Percentiles rank a stretch among this genome's conserved stretches.
Conservation (phyloP, 2,329 filamentous ascomycete genomes). For the Sclerotinia spermophila region DNA sequence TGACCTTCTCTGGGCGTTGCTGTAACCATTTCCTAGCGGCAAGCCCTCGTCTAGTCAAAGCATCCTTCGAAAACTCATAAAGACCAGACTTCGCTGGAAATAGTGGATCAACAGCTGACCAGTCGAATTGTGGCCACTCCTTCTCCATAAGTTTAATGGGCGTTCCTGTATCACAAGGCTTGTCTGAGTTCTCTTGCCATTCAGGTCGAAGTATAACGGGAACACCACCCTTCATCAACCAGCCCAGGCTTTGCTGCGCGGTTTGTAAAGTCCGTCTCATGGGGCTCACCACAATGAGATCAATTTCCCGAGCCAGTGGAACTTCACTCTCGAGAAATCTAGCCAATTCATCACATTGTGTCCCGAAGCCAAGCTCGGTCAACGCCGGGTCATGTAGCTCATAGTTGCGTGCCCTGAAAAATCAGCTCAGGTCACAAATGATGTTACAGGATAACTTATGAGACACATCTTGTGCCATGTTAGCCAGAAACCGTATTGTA, state of each 20-base stretch:
- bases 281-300: slow-evolving; percentile 37
- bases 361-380: slow-evolving; percentile 27
- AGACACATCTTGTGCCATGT: slow-evolving; percentile 29
- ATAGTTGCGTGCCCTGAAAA: slow-evolving; percentile 29
- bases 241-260: slow-evolving; percentile 33
- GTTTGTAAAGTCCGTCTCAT: slow-evolving; percentile 37
- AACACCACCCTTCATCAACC: slow-evolving; percentile 34
- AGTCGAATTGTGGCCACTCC: slow-evolving; percentile 38
- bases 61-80: slow-evolving; percentile 31
- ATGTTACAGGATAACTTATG: slow-evolving; percentile 32
- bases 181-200: slow-evolving; percentile 36
- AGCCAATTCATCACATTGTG: slow-evolving; percentile 31
- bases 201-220: slow-evolving; percentile 33
- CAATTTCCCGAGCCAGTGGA: slow-evolving; percentile 34
- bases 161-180: slow-evolving; percentile 36
- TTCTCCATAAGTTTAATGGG: slow-evolving; percentile 29
- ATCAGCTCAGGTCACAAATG: slow-evolving; percentile 22
- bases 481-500: slow-evolving; percentile 11
- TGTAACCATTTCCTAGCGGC: slow-evolving; percentile 33
- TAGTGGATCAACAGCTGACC: slow-evolving; percentile 34
- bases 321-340: slow-evolving; percentile 29
- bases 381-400: slow-evolving; percentile 29
- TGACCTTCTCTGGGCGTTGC: slow-evolving; percentile 35
- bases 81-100: slow-evolving; percentile 35
- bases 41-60: slow-evolving; percentile 30